These are phyloP conservation scores for Macrocybe gigantea DNA, from an alignment of 768 basidiomycete species.

Conservation along the genomic window DNA sequence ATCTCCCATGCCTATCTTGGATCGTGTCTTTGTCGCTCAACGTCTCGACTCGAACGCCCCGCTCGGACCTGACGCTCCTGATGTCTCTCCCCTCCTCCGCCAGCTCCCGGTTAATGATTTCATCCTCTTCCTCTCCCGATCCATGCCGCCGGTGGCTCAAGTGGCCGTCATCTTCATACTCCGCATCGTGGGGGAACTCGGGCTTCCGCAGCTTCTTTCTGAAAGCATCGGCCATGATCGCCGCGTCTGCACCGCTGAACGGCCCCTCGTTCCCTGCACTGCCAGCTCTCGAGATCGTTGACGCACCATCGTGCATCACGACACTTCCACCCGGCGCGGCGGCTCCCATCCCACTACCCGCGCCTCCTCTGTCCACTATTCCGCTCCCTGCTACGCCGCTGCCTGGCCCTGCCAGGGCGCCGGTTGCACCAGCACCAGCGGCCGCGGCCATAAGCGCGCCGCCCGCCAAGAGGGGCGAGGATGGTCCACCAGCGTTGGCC, in stretches of 20 bases:
- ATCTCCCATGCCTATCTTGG: slow-evolving; percentile 35
- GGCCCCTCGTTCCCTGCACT: slow-evolving; percentile 62
- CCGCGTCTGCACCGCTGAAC: slow-evolving; percentile 82
- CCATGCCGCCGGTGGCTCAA: slow-evolving; percentile 39
- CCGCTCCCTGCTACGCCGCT: background rate
- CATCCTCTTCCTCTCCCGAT: slow-evolving; percentile 26
- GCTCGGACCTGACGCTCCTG: slow-evolving; percentile 72
- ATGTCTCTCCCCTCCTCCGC: slow-evolving; percentile 90
- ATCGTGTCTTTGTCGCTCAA: slow-evolving; percentile 44
- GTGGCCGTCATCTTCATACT: slow-evolving; percentile 68
- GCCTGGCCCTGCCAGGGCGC: slow-evolving; percentile 3
- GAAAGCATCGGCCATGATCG: slow-evolving; percentile 92
- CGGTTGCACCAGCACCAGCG: slow-evolving; percentile 22
- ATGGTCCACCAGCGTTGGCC: slow-evolving; percentile 42
- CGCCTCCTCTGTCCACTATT: background rate
- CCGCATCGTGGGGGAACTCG: slow-evolving; percentile 66
- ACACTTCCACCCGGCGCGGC: slow-evolving; percentile 27
- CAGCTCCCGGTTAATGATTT: slow-evolving; percentile 64
- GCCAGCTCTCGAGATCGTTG: slow-evolving; percentile 58
- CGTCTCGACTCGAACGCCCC: slow-evolving; percentile 76
- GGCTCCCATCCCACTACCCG: slow-evolving; percentile 12
- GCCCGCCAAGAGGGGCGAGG: slow-evolving; percentile 25
- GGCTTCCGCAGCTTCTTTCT: slow-evolving; percentile 84
- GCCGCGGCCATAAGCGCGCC: slow-evolving; percentile 22
- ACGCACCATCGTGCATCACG: slow-evolving; percentile 67